Conservation (phyloP, 768 basidiomycete species). For the Podaxis sp. region DNA sequence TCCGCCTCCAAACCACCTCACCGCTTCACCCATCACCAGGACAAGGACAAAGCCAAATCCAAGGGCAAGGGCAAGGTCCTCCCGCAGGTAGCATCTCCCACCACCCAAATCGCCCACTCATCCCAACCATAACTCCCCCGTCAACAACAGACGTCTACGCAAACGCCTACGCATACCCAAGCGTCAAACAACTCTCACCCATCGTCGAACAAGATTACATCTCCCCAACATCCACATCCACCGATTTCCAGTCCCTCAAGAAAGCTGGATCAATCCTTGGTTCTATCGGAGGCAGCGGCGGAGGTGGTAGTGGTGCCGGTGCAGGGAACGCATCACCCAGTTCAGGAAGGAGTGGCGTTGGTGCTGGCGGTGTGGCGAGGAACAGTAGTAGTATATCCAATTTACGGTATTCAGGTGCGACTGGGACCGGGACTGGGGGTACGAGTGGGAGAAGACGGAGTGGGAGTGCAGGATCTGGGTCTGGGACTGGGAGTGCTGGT, state of each 20-base stretch:
- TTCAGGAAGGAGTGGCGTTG: neutral
- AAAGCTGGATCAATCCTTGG: constrained; percentile 16
- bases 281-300: neutral
- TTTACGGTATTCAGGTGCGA: neutral
- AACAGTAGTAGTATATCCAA: constrained; percentile 1
- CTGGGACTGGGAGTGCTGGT: neutral
- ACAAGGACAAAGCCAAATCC: too few relatives aligned
- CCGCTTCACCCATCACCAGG: neutral
- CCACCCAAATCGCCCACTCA: neutral
- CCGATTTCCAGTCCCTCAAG: constrained; percentile 19
- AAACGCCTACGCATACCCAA: constrained; percentile 33
- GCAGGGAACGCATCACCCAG: too few relatives aligned
- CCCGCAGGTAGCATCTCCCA: neutral
- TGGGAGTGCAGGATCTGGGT: neutral
- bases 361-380: neutral
- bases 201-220: constrained; percentile 67
- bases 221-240: constrained; percentile 36
- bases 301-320: too few relatives aligned
- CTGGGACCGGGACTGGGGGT: neutral
- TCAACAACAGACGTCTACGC: constrained; percentile 31
- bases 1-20: neutral
- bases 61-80: too few relatives aligned
- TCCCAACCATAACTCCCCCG: constrained; percentile 20
- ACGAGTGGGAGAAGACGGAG: neutral
- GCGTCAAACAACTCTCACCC: constrained; percentile 56